Base-by-base conservation (phyloP, 163 green algal species). In the Scenedesmus sp. region DNA sequence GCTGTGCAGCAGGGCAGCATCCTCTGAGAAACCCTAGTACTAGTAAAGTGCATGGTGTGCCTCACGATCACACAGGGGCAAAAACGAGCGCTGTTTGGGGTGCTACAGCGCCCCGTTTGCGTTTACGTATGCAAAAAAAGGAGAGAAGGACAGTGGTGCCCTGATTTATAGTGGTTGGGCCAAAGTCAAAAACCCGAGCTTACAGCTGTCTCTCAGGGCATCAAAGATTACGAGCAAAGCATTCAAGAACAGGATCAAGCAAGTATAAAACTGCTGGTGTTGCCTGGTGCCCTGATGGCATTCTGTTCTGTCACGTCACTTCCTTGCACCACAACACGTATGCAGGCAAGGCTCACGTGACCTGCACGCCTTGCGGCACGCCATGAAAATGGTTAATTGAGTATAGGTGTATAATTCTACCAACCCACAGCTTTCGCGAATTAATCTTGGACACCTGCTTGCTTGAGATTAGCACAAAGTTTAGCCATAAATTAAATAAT, bases 271-370 rank as follows among this genome's bases (percentile, higher is more conserved):
- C 9, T 40, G 65, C 65, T 20, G 22, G 65, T 40, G 26, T 24
- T 40, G 65, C 26, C 30, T 9, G 30, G 30, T 40, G 30, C 65
- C 30, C 18, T 76, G 65, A 76, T 76, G 65, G 65, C 65, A 30
- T 76, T 76, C 65, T 76, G 65, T 76, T 37, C 26, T 76, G 65
- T 76, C 65, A 76, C 65, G 26, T 30, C n/a, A 26, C 65, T 76
- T 76, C 65, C 65, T 76, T 76, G 65, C 30, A 40, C 37, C 65
- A 76, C 65, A 40, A 76, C 65, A 76, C 65, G 65, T 40, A 76
- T 22, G 65, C 65, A 76, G 7, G 30, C 65, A 76, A 76, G 65
- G 65, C 30, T 40, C 65, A 76, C 65, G 30, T 40, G 65, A 76
- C 16, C 65, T 76, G 65, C 65, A 76, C 30, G 37, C 37, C 65